Evolutionary conservation across 2,329 filamentous ascomycete species (phyloP).

Genomic region (Claviceps sp.): DNA sequence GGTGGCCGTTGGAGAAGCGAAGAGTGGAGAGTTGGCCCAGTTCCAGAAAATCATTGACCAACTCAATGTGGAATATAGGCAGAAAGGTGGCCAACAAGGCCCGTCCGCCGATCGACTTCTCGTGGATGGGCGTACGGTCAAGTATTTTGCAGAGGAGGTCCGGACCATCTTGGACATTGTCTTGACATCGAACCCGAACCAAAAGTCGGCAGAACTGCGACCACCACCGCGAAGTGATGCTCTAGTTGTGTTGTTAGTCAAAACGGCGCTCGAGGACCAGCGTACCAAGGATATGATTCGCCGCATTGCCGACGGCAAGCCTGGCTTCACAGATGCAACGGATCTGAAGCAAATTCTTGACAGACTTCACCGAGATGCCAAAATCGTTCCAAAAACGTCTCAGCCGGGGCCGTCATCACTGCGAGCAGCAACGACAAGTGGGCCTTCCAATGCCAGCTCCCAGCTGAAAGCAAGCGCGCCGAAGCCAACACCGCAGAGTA

Average conservation of each 20-base stretch:
- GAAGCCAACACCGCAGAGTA: constrained; percentile 14
- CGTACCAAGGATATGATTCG: constrained; percentile 36
- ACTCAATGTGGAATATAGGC: constrained; percentile 48
- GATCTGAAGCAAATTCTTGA: constrained; percentile 42
- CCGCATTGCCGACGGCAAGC: constrained; percentile 37
- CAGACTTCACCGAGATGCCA: constrained; percentile 29
- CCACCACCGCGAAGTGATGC: constrained; percentile 41
- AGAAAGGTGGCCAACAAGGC: constrained; percentile 34
- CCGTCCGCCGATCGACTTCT: constrained; percentile 41
- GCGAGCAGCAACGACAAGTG: constrained; percentile 17
- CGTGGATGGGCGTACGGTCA: constrained; percentile 42
- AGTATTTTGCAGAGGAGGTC: constrained; percentile 47
- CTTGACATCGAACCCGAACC: constrained; percentile 42
- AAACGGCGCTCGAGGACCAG: constrained; percentile 40
- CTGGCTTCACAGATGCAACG: constrained; percentile 37
- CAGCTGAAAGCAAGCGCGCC: constrained; percentile 21
- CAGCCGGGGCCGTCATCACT: constrained; percentile 15
- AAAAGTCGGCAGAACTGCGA: constrained; percentile 38
- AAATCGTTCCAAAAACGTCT: constrained; percentile 19
- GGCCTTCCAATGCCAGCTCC: constrained; percentile 10
- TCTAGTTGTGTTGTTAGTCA: constrained; percentile 42
- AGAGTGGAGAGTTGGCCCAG: constrained; percentile 54
- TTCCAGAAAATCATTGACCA: constrained; percentile 76
- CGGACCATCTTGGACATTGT: constrained; percentile 45
- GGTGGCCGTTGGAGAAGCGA: constrained; percentile 63